Conservation (phyloP, 306 rosid genomes). For the Cucumis hystrix region DNA sequence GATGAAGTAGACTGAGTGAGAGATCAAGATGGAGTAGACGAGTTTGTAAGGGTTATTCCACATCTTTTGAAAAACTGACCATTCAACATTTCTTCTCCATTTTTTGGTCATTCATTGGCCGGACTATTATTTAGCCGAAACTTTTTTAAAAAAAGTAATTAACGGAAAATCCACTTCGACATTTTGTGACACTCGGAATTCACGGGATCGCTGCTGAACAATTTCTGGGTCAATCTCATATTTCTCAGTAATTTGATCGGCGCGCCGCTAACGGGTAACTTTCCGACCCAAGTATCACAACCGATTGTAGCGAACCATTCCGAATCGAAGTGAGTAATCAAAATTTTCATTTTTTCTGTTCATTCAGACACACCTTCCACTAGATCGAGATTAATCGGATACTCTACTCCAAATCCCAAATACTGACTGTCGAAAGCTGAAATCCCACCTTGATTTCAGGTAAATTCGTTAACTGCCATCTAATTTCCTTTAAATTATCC, state of each 20-base stretch:
- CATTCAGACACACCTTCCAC: not conserved
- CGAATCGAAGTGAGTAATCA: not conserved
- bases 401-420: not conserved
- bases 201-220: not conserved
- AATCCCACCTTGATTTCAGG: not conserved
- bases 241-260: not conserved
- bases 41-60: too few species aligned
- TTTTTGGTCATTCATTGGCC: too few species aligned
- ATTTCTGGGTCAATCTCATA: not conserved
- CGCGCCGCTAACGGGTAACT: not conserved
- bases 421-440: not conserved
- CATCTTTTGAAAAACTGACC: too few species aligned
- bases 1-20: too few species aligned
- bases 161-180: too few species aligned
- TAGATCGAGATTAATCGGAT: not conserved
- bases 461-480: not conserved
- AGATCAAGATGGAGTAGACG: too few species aligned
- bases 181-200: not conserved
- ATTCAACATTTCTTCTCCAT: too few species aligned
- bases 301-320: not conserved
- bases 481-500: not conserved
- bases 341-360: not conserved
- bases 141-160: too few species aligned
- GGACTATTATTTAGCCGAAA: too few species aligned
- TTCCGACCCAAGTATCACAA: not conserved